Evolutionary conservation across 2,329 filamentous ascomycete species (phyloP).

Genomic region (Colletotrichum tropicale): DNA sequence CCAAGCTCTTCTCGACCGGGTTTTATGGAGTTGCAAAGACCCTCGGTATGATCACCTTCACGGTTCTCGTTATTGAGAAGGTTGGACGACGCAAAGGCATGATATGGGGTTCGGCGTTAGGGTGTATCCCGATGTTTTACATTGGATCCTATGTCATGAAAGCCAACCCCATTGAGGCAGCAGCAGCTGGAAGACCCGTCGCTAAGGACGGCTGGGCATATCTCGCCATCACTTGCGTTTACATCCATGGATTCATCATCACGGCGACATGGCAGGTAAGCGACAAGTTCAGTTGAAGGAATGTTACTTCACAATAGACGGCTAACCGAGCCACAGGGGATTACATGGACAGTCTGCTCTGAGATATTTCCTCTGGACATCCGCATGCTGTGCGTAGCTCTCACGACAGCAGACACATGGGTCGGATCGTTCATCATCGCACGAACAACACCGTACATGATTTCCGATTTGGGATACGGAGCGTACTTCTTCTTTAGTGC

Average conservation of each 20-base stretch:
- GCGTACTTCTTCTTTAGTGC: constrained; percentile 58
- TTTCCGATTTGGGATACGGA: constrained; percentile 46
- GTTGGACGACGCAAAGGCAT: constrained; percentile 52
- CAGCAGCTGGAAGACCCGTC: constrained; percentile 43
- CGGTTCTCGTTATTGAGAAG: constrained; percentile 50
- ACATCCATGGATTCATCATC: constrained; percentile 44
- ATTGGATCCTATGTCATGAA: constrained; percentile 39
- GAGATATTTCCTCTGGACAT: constrained; percentile 49
- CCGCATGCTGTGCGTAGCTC: constrained; percentile 36
- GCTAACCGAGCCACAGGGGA: constrained; percentile 35
- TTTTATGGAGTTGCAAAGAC: constrained; percentile 44
- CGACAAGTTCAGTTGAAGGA: too few relatives aligned
- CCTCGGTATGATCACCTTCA: constrained; percentile 38
- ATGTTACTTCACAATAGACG: accelerated
- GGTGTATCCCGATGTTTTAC: constrained; percentile 41
- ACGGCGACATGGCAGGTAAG: constrained; percentile 43
- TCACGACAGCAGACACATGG: constrained; percentile 39
- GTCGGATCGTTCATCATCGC: constrained; percentile 43
- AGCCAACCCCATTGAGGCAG: constrained; percentile 31
- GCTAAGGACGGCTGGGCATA: constrained; percentile 35
- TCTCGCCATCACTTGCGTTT: constrained; percentile 48
- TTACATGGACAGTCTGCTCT: constrained; percentile 47
- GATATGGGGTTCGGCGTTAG: constrained; percentile 44
- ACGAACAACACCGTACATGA: constrained; percentile 43
- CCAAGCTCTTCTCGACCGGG: constrained; percentile 40